These are phyloP conservation scores for Boletus fagicola DNA, from an alignment of 768 basidiomycete genomes.

Conservation along the genomic window DNA sequence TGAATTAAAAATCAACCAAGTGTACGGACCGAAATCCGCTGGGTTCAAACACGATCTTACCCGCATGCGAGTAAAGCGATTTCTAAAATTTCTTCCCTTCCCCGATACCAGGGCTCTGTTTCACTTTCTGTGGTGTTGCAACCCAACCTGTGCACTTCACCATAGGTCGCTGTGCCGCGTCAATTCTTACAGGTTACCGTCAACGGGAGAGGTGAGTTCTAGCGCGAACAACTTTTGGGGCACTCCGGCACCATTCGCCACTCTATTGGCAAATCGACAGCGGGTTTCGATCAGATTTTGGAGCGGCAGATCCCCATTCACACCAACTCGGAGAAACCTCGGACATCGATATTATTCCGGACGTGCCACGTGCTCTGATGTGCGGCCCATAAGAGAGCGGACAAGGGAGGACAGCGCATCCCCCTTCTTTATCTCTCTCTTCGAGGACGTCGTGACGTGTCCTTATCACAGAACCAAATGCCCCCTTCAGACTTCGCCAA, in stretches of 20 bases:
- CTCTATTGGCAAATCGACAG: background rate
- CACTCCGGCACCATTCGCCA: background rate
- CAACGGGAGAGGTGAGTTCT: background rate
- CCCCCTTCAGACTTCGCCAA: slow-evolving; percentile 67
- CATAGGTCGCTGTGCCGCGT: background rate
- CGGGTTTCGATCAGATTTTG: background rate
- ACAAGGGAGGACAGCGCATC: background rate
- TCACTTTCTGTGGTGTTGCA: background rate
- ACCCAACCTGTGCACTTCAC: background rate
- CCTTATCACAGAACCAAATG: slow-evolving; percentile 38
- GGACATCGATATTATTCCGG: slow-evolving; percentile 2
- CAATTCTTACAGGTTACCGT: background rate
- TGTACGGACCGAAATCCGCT: background rate
- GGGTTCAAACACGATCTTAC: too few relatives aligned
- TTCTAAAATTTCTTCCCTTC: background rate
- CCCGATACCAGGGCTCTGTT: background rate
- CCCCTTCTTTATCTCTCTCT: slow-evolving; percentile 9
- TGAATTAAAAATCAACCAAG: slow-evolving; percentile 24
- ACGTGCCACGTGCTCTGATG: slow-evolving; percentile 20
- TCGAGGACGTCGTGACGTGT: slow-evolving; percentile 3
- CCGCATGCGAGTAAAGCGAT: background rate
- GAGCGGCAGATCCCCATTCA: background rate
- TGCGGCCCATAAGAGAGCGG: slow-evolving; percentile 5
- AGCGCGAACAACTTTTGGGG: background rate
- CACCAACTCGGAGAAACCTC: slow-evolving; percentile 14